Evolutionary conservation across 1,284 basidiomycete species (phyloP), one percentile per base, ranked within the genome.

Genomic region (Cutaneotrichosporon daszewskae): DNA sequence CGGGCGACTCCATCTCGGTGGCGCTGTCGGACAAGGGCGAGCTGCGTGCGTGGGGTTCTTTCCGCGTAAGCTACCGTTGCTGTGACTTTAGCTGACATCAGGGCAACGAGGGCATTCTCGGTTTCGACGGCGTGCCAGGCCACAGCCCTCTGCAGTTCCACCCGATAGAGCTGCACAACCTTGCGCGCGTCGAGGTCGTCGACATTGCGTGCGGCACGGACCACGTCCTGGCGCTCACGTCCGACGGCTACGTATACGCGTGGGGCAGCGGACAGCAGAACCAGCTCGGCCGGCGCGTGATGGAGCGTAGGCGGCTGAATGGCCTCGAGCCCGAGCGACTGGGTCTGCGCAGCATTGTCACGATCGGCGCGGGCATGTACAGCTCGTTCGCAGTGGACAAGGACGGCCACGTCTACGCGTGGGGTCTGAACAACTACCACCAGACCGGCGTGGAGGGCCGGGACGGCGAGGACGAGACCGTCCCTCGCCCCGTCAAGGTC

Each of bases 351-450:
- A 83, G 85, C 59, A 85, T 87, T 38, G 81, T 83, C 16, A 74
- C 75, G 32, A 75, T 95, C 51, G 89, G 86, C 7, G 79, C 86
- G 0, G 90, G 91, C 9, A 77, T 79, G 32, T 87, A 83, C 69
- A 85, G 88, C 65, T 90, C 87, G 0, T 95, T 94, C 58, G 91
- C 90, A 4, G 81, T 95, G 50, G 84, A 90, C 66, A 78, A 83
- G 51, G 73, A 76, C 18, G 91, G 89, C 28, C 78, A 79, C 37
- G 85, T 91, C 4, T 94, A 82, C 78, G 87, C 81, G 3, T 96
- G 91, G 91, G 91, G 91, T 19, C 75, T 92, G 49, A 95, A 96
- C 71, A 83, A 77, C 29, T 79, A 79, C 66, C 77, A 79, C 23
- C 84, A 87, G 66, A 79, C 78, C 0, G 85, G 84, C 26, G 46